A percentile compares a stretch with the other conserved stretches of the same genome.
Evolutionary conservation across 495 filamentous ascomycete genomes (phyloP).

Genomic region (Penicillium argentinense): DNA sequence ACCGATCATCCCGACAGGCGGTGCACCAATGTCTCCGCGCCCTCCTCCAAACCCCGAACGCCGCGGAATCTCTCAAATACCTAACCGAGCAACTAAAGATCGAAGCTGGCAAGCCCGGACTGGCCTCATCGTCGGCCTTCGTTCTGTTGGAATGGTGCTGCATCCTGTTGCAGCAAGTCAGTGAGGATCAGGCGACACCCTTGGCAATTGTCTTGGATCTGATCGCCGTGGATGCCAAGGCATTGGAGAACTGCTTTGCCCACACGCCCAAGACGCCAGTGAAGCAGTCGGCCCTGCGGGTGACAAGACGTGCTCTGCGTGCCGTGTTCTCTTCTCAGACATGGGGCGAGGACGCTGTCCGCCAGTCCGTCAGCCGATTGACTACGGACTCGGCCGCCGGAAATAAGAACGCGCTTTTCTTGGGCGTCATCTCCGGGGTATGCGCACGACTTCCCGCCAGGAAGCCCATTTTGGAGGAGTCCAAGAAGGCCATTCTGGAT

Average conservation of each 20-base stretch:
- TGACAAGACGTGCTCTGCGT: conserved; percentile 72
- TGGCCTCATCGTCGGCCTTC: conserved; percentile 78
- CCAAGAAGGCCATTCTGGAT: conserved; percentile 68
- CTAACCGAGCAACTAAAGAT: conserved; percentile 56
- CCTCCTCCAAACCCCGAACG: conserved; percentile 55
- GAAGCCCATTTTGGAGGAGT: conserved; percentile 57
- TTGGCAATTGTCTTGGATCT: conserved; percentile 65
- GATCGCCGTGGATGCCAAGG: conserved; percentile 60
- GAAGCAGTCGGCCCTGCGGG: conserved; percentile 64
- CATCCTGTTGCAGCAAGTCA: conserved; percentile 63
- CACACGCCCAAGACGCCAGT: conserved; percentile 57
- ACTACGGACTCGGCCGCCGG: conserved; percentile 59
- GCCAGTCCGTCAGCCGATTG: conserved; percentile 62
- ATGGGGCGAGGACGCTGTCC: conserved; percentile 58
- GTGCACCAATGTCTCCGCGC: conserved; percentile 72
- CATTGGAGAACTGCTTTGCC: conserved; percentile 74
- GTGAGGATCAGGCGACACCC: conserved; percentile 54
- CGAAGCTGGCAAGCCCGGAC: conserved; percentile 70
- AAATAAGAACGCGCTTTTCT: conserved; percentile 67
- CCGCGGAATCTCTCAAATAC: conserved; percentile 52
- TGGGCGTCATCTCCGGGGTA: conserved; percentile 86
- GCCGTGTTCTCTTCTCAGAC: conserved; percentile 60
- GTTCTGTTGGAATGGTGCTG: conserved; percentile 91
- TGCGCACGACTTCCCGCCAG: conserved; percentile 63
- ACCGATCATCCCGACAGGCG: conserved; percentile 77